Conservation (phyloP, 495 filamentous ascomycete species). For the Evernia prunastri region DNA sequence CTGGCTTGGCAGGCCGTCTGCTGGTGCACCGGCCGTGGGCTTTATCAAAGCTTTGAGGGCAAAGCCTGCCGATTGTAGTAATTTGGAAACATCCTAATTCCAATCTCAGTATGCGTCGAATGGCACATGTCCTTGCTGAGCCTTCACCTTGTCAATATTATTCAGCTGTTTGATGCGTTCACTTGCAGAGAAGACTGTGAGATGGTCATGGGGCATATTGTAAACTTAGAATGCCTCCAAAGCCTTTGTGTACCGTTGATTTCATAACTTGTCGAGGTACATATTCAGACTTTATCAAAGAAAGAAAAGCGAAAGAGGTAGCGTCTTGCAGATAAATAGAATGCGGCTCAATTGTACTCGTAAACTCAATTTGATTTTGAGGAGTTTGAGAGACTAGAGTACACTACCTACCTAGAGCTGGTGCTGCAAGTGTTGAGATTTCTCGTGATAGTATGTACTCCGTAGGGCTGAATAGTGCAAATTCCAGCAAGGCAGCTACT, state of each 20-base stretch:
- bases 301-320: no score
- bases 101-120: conserved; percentile 1
- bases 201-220: background rate
- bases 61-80: conserved; percentile 61
- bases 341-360: background rate
- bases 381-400: no score
- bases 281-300: background rate
- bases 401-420: no score
- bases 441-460: no score
- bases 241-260: background rate
- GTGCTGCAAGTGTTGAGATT: no score
- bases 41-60: conserved; percentile 65
- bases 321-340: background rate
- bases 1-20: conserved; percentile 11
- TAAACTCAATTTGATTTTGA: no score
- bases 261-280: background rate
- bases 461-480: no score
- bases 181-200: conserved; percentile 46
- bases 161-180: conserved; percentile 74
- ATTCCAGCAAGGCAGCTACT: no score
- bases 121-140: conserved; percentile 17
- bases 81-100: conserved; percentile 46
- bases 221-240: background rate
- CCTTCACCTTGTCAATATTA: conserved; percentile 63
- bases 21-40: conserved; percentile 19